Percentiles rank a stretch among this genome's conserved stretches.
These are phyloP conservation scores for Stemphylium beticola DNA, from an alignment of 2,329 filamentous ascomycete species.

Conservation along the genomic window DNA sequence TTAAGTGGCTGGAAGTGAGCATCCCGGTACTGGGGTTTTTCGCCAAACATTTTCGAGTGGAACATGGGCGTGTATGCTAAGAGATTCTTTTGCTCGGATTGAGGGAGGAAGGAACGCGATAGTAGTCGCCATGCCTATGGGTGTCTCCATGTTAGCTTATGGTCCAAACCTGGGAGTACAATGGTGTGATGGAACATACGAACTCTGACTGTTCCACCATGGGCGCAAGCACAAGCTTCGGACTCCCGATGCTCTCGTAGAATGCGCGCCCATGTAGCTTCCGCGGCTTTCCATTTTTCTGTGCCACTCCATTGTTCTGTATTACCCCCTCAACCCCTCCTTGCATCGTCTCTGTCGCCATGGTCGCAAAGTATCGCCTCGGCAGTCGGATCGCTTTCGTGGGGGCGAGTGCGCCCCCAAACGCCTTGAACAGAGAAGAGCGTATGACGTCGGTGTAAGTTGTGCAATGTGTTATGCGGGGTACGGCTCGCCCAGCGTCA, in stretches of 20 bases:
- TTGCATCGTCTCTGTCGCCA: constrained; percentile 22
- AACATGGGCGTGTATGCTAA: constrained; percentile 96
- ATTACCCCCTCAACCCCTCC: neutral
- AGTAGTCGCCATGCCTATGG: constrained; percentile 94
- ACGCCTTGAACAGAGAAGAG: constrained; percentile 14
- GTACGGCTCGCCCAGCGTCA: neutral
- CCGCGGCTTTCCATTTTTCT: constrained; percentile 19
- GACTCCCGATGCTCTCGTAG: constrained; percentile 92
- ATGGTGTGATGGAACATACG: constrained; percentile 61
- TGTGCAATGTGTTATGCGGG: neutral
- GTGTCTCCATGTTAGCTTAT: constrained; percentile 12
- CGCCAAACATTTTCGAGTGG: constrained; percentile 85
- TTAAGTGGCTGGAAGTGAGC: constrained; percentile 77
- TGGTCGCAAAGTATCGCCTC: constrained; percentile 20
- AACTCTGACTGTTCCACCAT: constrained; percentile 99
- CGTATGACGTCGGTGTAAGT: constrained; percentile 27
- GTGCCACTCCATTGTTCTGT: constrained; percentile 15
- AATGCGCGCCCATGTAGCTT: constrained; percentile 88
- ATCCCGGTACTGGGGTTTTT: constrained; percentile 76
- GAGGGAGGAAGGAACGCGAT: constrained; percentile 85
- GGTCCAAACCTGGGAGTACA: neutral
- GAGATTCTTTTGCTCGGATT: constrained; percentile 62
- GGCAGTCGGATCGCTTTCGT: constrained; percentile 4
- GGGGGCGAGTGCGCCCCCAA: constrained; percentile 33
- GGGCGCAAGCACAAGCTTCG: constrained; percentile 87